Percentiles rank a stretch among this genome's conserved stretches.
phyloP scores from a whole-genome alignment of 1,139 yeast genomes.

The Kazachstania sp. region DNA sequence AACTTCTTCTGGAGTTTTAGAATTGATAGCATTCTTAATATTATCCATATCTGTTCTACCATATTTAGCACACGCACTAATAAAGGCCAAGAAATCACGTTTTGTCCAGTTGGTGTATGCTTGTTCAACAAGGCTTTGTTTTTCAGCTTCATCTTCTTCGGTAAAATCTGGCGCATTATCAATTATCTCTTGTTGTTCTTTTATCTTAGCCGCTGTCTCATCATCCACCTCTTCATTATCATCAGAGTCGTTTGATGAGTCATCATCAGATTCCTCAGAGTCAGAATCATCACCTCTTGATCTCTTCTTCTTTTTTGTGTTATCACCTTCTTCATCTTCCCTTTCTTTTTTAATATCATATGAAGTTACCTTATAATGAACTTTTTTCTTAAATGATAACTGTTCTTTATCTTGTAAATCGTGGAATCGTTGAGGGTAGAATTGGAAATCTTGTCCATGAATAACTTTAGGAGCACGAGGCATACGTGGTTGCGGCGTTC shows the following conservation, averaged over 20 bases:
- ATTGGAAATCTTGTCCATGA: slow-evolving; percentile 79
- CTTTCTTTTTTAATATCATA: slow-evolving; percentile 35
- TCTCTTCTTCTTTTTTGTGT: slow-evolving; percentile 3
- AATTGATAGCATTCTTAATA: slow-evolving; percentile 59
- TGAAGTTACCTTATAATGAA: slow-evolving; percentile 59
- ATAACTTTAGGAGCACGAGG: slow-evolving; percentile 69
- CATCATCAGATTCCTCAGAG: slow-evolving; percentile 22
- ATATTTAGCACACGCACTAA: slow-evolving; percentile 70
- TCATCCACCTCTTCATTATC: slow-evolving; percentile 28
- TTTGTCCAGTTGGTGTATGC: slow-evolving; percentile 80
- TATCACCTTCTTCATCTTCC: slow-evolving; percentile 18
- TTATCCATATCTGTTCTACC: slow-evolving; percentile 59
- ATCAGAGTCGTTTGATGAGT: slow-evolving; percentile 18
- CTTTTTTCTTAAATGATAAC: slow-evolving; percentile 61
- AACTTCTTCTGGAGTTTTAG: slow-evolving; percentile 64
- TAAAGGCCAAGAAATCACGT: slow-evolving; percentile 79
- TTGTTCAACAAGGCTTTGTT: slow-evolving; percentile 49
- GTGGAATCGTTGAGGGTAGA: slow-evolving; percentile 61
- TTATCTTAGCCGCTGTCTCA: slow-evolving; percentile 29
- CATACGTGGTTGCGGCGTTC: slow-evolving; percentile 38
- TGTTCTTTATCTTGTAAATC: slow-evolving; percentile 72
- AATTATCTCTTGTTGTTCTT: slow-evolving; percentile 54
- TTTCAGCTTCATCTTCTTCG: slow-evolving; percentile 60
- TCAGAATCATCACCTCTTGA: slow-evolving; percentile 13
- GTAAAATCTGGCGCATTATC: slow-evolving; percentile 65